phyloP scores from a whole-genome alignment of 495 filamentous ascomycete genomes.

The Darksidea phi region DNA sequence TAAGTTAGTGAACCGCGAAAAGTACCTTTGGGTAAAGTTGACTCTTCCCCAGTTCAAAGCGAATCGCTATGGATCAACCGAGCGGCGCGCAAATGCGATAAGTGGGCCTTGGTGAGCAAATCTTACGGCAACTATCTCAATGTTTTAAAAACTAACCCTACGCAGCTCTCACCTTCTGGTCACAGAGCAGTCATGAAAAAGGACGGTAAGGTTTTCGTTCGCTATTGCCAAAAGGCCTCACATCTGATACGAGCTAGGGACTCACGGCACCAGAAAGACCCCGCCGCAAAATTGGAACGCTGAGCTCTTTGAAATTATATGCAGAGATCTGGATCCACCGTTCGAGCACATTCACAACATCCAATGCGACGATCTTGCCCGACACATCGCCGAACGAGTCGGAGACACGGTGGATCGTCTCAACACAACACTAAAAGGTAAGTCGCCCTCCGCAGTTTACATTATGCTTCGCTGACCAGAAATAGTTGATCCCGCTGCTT shows the following conservation, averaged over 20 bases:
- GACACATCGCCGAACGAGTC: not conserved
- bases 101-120: not conserved
- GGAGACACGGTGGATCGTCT: not conserved
- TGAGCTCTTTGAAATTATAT: not conserved
- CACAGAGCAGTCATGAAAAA: constrained; percentile 4
- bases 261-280: not conserved
- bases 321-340: not conserved
- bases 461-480: no score
- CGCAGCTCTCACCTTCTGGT: not conserved
- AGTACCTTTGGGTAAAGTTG: no score
- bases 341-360: not conserved
- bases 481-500: no score
- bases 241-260: not conserved
- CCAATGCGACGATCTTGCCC: not conserved
- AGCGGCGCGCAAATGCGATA: not conserved
- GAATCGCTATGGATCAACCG: no score
- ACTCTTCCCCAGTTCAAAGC: no score
- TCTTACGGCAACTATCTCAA: not conserved
- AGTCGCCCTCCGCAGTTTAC: no score
- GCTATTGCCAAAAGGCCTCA: not conserved
- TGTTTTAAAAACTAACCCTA: not conserved
- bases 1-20: no score
- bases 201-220: not conserved
- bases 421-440: not conserved
- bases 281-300: constrained; percentile 6